Conservation (phyloP, 2,329 filamentous ascomycete species). For the Rutstroemia sydowiana region DNA sequence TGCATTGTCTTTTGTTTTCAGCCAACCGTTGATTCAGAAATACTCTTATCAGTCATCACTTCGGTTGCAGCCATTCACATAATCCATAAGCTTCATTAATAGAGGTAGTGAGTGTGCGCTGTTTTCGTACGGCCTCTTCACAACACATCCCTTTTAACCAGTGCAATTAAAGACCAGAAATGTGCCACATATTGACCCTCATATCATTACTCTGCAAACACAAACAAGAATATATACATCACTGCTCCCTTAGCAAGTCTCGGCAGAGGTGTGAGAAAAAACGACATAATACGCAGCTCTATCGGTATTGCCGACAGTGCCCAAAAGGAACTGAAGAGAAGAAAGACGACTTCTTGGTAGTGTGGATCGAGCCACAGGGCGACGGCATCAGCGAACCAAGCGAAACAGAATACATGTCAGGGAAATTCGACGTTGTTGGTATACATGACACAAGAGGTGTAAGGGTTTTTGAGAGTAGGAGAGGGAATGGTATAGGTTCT, state of each 20-base stretch:
- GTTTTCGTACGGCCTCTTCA: too few relatives aligned
- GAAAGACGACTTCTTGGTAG: not conserved
- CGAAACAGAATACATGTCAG: not conserved
- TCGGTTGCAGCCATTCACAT: too few relatives aligned
- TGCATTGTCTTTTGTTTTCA: too few relatives aligned
- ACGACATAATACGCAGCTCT: not conserved
- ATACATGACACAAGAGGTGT: not conserved
- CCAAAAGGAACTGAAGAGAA: not conserved
- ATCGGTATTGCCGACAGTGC: not conserved
- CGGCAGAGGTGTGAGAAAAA: not conserved
- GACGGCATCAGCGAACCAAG: not conserved
- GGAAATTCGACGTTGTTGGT: not conserved
- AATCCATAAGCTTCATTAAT: too few relatives aligned
- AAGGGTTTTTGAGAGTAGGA: not conserved
- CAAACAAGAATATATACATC: not conserved
- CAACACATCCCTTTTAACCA: too few relatives aligned
- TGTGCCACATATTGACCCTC: conserved; percentile 2
- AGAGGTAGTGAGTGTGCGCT: too few relatives aligned
- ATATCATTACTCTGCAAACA: not conserved
- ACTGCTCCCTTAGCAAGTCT: not conserved
- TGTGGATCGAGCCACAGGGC: not conserved
- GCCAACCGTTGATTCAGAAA: too few relatives aligned
- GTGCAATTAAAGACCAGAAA: not conserved
- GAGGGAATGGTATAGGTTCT: too few relatives aligned
- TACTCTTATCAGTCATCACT: too few relatives aligned